Base-by-base conservation (phyloP, 176 grass and related monocot species). In the Carex parvula region DNA sequence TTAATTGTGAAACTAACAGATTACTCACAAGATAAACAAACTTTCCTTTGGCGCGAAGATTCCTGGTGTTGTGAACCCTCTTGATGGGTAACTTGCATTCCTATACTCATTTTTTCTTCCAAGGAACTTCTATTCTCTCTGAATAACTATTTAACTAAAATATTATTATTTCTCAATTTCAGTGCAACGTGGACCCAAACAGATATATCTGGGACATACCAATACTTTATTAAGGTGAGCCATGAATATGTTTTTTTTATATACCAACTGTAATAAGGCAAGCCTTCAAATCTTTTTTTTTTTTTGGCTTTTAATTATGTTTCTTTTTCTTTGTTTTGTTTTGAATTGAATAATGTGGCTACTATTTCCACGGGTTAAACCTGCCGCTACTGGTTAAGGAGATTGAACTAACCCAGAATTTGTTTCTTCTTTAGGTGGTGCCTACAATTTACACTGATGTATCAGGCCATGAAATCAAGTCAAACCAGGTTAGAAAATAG, bases 21-120 rank as follows among this genome's bases (percentile, higher is more conserved):
- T 99, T 85, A 94, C 87, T 24, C 93, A 99, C 81, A 92, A 85
- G 88, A 99, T 99, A 92, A 95, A 95, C 79, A 99, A 94, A 67
- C 83, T 99, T 66, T 95, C 96, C 64, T 99, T 99, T 86, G 96
- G 96, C 84, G 69, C 81, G 67, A 91, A 93, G 81, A 93, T 99
- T 83, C 96, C 96, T 64, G 96, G 96, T 90, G 91, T 92, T 48
- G 60, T 95, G 44, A 94, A 99, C 84, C 96, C 96, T 60, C 96
- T 99, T 88, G 91, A 99, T 85, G 83, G 86, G 96, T 95, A 95
- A 14, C 26, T 17, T 81, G 11, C 37, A 44, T 42, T 24, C 52
- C 6, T 55, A 33, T 78, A 7, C 73, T 75, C 21, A 5, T 57
- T 77, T 78, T 78, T 55, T 64, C 37, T 33, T 15, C 39, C 13